phyloP scores from a whole-genome alignment of 148 eudicot species.

The Chenopodium quinoa region DNA sequence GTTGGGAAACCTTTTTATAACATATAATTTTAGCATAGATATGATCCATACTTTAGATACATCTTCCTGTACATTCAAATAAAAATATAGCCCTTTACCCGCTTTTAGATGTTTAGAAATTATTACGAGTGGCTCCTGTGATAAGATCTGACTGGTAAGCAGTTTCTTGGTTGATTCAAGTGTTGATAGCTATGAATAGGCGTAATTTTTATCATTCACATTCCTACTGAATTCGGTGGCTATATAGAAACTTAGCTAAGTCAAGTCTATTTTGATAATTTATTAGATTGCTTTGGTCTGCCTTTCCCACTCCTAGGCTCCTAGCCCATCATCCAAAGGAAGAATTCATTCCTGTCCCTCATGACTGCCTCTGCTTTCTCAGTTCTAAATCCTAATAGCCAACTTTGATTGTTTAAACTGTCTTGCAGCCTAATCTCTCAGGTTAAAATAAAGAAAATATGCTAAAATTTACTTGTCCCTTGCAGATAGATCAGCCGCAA shows the following conservation, averaged over 20 bases:
- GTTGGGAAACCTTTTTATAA: not conserved
- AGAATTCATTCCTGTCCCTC: not conserved
- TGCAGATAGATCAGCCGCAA: conserved; percentile 81
- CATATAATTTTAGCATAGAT: not conserved
- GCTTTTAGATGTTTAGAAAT: not conserved
- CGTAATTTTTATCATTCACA: not conserved
- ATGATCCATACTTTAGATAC: not conserved
- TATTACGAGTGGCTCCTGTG: not conserved
- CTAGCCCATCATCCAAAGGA: not conserved
- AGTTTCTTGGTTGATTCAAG: not conserved
- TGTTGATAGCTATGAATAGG: not conserved
- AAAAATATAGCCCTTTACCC: not conserved
- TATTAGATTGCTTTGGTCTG: not conserved
- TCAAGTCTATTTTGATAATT: not conserved
- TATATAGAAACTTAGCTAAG: not conserved
- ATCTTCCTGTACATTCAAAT: not conserved
- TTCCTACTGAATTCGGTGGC: not conserved
- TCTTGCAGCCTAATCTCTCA: not conserved
- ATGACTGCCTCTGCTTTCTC: not conserved
- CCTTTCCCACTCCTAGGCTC: not conserved
- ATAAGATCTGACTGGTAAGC: not conserved
- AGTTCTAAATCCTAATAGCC: not conserved
- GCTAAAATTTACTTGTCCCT: conserved; percentile 8
- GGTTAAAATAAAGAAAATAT: not conserved
- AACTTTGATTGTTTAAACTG: not conserved